Evolutionary conservation across 148 eudicot species (phyloP).

Genomic region (Amaranthus hypochondriacus): DNA sequence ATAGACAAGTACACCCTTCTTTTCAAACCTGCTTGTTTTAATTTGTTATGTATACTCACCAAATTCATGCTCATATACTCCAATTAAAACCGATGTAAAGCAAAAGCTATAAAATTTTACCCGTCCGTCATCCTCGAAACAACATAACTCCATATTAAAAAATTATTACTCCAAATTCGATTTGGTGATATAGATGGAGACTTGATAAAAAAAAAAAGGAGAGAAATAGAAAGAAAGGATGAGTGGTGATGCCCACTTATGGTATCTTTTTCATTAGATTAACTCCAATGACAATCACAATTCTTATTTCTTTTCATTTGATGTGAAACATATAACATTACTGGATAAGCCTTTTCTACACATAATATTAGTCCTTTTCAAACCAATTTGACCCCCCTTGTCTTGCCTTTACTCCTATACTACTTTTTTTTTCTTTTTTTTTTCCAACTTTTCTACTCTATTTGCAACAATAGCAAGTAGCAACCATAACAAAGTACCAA

Average conservation of each 20-base stretch:
- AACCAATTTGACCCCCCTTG: neutral
- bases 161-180: no score
- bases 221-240: neutral
- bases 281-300: slow-evolving; percentile 4
- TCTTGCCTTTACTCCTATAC: no score
- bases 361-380: slow-evolving; percentile 1
- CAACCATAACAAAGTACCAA: slow-evolving; percentile 5
- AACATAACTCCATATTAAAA: no score
- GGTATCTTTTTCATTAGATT: slow-evolving; percentile 1
- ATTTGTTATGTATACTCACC: no score
- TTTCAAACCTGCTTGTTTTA: no score
- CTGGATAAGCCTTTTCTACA: slow-evolving; percentile 10
- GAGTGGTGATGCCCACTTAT: slow-evolving; percentile 15
- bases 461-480: neutral
- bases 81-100: no score
- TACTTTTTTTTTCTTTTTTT: neutral
- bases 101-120: no score
- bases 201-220: neutral
- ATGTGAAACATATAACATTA: slow-evolving; percentile 14
- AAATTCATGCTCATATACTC: no score
- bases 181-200: neutral
- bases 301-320: slow-evolving; percentile 4
- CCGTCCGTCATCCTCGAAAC: no score
- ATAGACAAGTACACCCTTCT: no score
- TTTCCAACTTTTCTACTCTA: neutral